Conservation (phyloP, 164 flowering plant species). For the Tetracentron sinense region DNA sequence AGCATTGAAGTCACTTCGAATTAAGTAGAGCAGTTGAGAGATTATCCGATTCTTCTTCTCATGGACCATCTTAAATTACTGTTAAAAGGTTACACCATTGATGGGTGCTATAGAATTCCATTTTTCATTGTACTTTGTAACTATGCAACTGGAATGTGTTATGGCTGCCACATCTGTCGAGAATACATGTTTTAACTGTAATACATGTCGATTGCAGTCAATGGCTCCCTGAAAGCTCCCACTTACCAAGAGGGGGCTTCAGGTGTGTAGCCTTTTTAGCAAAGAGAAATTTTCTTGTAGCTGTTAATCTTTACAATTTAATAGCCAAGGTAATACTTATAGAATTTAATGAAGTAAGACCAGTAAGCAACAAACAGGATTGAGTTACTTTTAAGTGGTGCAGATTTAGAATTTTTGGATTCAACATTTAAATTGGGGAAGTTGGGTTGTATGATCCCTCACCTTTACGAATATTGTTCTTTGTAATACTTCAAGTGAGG, state of each 20-base stretch:
- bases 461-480: too few species aligned
- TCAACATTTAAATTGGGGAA: too few species aligned
- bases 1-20: neutral
- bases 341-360: too few species aligned
- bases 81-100: neutral
- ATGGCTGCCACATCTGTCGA: neutral
- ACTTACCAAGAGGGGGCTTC: neutral
- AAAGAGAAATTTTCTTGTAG: too few species aligned
- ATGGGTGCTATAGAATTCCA: neutral
- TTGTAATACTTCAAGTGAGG: too few species aligned
- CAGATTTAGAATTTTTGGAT: too few species aligned
- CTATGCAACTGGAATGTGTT: neutral
- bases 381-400: too few species aligned
- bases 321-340: too few species aligned
- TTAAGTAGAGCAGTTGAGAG: neutral
- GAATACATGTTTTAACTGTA: neutral
- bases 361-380: too few species aligned
- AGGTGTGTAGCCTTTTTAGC: neutral
- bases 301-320: neutral
- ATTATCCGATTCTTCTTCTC: neutral
- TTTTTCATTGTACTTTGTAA: neutral
- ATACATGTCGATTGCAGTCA: neutral
- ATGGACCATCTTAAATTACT: neutral
- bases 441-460: too few species aligned
- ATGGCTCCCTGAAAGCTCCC: neutral